Base-by-base conservation (phyloP, 441 rosid species). In the Syzygium syzygioides region DNA sequence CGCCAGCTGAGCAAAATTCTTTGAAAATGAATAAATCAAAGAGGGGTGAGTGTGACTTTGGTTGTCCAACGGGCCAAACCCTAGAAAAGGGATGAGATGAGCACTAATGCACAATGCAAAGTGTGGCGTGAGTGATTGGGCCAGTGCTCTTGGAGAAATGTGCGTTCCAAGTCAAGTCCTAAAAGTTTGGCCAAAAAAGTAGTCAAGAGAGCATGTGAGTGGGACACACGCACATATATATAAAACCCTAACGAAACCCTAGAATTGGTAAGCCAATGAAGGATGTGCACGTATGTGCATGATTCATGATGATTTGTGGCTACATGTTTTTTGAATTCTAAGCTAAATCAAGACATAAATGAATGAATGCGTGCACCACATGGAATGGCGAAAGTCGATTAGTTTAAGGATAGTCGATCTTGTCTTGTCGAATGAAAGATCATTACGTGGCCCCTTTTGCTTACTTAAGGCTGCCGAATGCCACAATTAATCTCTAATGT, bases 131-230 rank as follows among this genome's bases (percentile, higher is more conserved):
- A 83, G 66, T 59, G 87, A 79, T 25, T 71, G 85, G 68, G 48
- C 9, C 28, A 57, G 80, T 71, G 80, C 28, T 54, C 79, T 66
- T 18, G 90, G 79, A 87, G 88, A 90, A 37, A 87, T 86, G 92
- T 89, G 90, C 86, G 62, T 90, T 89, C 80, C 90, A 86, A 87
- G 89, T 91, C 89, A 90, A 89, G 28, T 90, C 60, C 41, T 12
- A 41, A n/a, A 56, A 48, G 64, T 56, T 52, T 9, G 50, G 87
- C 62, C 50, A 80, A 88, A 89, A 79, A 52, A 7, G 71, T 26
- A 71, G 80, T 71, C 86, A 76, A 85, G 89, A 87, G 57, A 88
- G 90, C 94, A 93, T 89, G 93, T 91, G 93, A 84, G 90, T 92
- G 91, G 93, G 93, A 37, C 80, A 71, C 5, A 37, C 17, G 23